phyloP scores from a whole-genome alignment of 2,329 filamentous ascomycete genomes.

The Cladosporium colombiae region DNA sequence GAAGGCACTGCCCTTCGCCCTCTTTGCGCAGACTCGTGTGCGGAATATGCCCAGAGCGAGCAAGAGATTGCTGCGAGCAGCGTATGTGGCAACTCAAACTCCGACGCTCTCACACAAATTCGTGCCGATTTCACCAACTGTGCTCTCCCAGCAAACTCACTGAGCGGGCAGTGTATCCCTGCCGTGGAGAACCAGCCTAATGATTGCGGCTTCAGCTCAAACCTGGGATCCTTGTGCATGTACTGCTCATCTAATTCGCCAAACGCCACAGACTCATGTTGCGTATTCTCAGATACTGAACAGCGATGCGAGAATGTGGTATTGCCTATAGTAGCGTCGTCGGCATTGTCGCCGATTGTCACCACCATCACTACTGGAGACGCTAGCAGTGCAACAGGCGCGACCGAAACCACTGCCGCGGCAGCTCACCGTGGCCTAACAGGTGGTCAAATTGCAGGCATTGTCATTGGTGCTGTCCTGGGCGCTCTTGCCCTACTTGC shows the following conservation, averaged over 20 bases:
- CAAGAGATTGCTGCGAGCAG: conserved; percentile 76
- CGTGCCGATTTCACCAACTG: conserved; percentile 92
- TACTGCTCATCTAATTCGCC: conserved; percentile 82
- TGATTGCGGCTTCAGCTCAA: conserved; percentile 81
- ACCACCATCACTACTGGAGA: conserved; percentile 57
- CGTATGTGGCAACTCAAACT: conserved; percentile 68
- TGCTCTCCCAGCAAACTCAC: conserved; percentile 74
- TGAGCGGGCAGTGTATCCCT: conserved; percentile 72
- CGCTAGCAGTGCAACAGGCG: conserved; percentile 26
- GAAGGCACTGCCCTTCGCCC: conserved; percentile 66
- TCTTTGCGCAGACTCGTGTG: conserved; percentile 87
- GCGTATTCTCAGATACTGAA: conserved; percentile 77
- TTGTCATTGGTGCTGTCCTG: conserved; percentile 77
- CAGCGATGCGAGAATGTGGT: conserved; percentile 72
- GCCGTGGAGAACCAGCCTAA: conserved; percentile 77
- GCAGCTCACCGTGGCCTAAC: conserved; percentile 59
- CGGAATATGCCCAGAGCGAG: conserved; percentile 84
- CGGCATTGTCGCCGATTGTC: conserved; percentile 59
- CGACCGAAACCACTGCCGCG: conserved; percentile 34
- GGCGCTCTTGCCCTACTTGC: conserved; percentile 70
- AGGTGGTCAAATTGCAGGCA: conserved; percentile 86
- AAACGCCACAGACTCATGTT: conserved; percentile 95
- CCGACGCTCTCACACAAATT: conserved; percentile 72
- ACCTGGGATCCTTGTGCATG: conserved; percentile 74
- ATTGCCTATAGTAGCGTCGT: conserved; percentile 66